phyloP scores from a whole-genome alignment of 2,329 filamentous ascomycete genomes.

The Ophiostoma novo-ulmi region DNA sequence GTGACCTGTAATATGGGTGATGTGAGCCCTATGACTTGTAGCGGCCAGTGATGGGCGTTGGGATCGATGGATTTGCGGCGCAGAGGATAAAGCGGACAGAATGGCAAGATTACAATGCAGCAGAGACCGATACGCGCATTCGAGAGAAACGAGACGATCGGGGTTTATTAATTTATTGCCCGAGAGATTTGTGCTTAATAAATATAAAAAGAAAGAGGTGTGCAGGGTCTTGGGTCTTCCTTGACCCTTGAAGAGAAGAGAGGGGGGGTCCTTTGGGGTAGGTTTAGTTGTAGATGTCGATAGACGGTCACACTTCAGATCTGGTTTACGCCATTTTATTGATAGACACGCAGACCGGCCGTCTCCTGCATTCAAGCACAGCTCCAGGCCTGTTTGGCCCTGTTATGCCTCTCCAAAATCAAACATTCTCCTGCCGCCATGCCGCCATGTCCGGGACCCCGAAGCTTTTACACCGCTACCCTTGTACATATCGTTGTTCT shows the following conservation, averaged over 20 bases:
- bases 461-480: neutral
- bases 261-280: neutral
- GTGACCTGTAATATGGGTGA: slow-evolving; percentile 5
- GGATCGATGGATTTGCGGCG: neutral
- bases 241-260: neutral
- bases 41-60: neutral
- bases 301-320: neutral
- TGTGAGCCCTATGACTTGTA: neutral
- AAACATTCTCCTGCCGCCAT: neutral
- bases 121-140: slow-evolving; percentile 22
- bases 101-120: neutral
- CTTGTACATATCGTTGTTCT: neutral
- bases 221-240: neutral
- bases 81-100: slow-evolving; percentile 4
- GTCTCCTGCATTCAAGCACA: slow-evolving; percentile 7
- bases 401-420: neutral
- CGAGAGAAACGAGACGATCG: slow-evolving; percentile 3
- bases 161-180: slow-evolving; percentile 2
- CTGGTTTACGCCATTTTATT: neutral
- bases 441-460: slow-evolving; percentile 5
- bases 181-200: neutral
- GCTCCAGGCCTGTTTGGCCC: neutral
- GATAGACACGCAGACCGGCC: neutral
- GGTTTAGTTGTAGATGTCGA: neutral
- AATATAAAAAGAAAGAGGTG: neutral